These are phyloP conservation scores for Magnolia officinalis DNA, from an alignment of 164 flowering plant species.

Conservation along the genomic window DNA sequence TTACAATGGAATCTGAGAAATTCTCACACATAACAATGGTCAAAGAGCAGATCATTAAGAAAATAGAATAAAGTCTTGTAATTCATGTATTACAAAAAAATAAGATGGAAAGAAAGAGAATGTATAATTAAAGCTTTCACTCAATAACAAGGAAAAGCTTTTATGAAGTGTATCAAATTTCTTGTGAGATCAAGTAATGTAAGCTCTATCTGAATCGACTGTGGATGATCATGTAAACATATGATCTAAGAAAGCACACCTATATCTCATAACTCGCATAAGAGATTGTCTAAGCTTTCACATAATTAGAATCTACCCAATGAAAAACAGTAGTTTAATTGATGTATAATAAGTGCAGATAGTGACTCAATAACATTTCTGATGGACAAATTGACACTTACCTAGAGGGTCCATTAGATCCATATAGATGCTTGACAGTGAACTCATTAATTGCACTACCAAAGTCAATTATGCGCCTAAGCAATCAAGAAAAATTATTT, in stretches of 20 bases:
- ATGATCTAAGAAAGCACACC: background rate
- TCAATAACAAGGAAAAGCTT: background rate
- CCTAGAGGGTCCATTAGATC: conserved; percentile 88
- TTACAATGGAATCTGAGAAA: no score
- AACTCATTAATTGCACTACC: conserved; percentile 91
- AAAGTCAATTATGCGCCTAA: conserved; percentile 97
- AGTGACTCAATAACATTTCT: background rate
- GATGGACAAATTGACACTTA: conserved; percentile 18
- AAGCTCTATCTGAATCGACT: background rate
- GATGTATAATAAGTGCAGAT: background rate
- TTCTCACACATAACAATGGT: no score
- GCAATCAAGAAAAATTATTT: conserved; percentile 6
- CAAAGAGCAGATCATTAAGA: no score
- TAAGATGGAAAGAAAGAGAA: no score
- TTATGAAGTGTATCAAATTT: no score
- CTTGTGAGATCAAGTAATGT: no score
- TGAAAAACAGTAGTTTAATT: background rate
- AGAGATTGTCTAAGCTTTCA: background rate
- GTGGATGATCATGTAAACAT: background rate
- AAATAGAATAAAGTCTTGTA: no score
- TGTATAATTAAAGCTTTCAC: background rate
- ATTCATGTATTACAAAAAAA: no score
- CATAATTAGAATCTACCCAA: background rate
- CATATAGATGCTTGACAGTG: conserved; percentile 82
- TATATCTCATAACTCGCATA: background rate